Evolutionary conservation across 176 grass and related monocot species (phyloP).

Genomic region (Cymbopogon citratus): DNA sequence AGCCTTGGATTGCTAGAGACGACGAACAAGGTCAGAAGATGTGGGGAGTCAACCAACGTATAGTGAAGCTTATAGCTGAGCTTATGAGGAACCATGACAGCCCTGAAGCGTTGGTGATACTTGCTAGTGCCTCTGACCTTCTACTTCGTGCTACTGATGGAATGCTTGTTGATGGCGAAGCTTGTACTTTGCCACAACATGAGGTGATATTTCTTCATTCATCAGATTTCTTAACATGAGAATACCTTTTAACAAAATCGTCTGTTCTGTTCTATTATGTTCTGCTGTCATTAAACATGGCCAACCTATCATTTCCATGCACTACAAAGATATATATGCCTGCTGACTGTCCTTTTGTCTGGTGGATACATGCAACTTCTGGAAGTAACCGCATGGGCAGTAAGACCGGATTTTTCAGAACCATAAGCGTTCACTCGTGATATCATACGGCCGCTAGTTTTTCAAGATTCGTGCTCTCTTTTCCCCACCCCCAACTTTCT

Average conservation of each 20-base stretch:
- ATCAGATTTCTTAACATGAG: background rate
- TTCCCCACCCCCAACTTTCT: no score
- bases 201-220: slow-evolving; percentile 54
- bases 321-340: background rate
- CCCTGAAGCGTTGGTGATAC: slow-evolving; percentile 84
- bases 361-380: slow-evolving; percentile 54
- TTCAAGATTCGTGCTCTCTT: no score
- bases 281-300: background rate
- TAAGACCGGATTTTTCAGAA: no score
- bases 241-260: background rate
- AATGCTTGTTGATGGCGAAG: slow-evolving; percentile 97
- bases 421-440: no score
- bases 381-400: slow-evolving; percentile 88
- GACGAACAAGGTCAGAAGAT: slow-evolving; percentile 90
- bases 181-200: slow-evolving; percentile 93
- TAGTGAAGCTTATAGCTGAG: slow-evolving; percentile 92
- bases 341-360: background rate
- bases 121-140: slow-evolving; percentile 83
- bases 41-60: slow-evolving; percentile 97
- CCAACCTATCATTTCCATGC: background rate
- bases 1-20: slow-evolving; percentile 96
- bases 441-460: no score
- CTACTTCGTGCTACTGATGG: slow-evolving; percentile 96
- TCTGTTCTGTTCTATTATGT: background rate
- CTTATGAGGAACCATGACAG: slow-evolving; percentile 96